Evolutionary conservation across 2,329 filamentous ascomycete genomes (phyloP), one percentile per base, ranked within the genome.

Genomic region (Penicillium sp.): DNA sequence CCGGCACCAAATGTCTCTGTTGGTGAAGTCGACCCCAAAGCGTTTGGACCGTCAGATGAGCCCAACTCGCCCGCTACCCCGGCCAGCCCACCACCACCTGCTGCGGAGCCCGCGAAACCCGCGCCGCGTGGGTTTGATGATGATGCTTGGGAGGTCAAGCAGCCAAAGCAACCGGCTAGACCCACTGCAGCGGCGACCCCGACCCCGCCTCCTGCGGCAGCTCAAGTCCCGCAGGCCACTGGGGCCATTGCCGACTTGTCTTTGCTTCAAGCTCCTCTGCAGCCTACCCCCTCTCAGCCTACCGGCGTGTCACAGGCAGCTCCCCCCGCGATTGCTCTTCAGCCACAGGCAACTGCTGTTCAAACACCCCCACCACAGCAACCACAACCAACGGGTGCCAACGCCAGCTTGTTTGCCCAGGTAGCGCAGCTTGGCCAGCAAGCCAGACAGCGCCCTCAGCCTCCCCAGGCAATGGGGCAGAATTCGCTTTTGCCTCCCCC

Each of bases 71-170:
- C 71, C 10, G 67, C 71, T 10, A 64, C 65, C 34, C 76, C 78
- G 49, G 69, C 78, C 22, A 82, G 82, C 31, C 77, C 84, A 0
- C 70, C 82, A 44, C 71, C 77, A 13, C 71, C 77, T 54, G 78
- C 84, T 36, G 63, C 75, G 4, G 47, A 44, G 27, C 71, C 76
- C 36, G 77, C 81, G 36, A 80, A 83, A 55, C 77, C 78, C 47
- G 73, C 74, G 34, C 67, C 75, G 40, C 78, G 80, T 55, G 91
- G 91, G 2, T 97, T 97, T 67, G 94, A 99, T 48, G 94, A 97
- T 68, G 91, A 97, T 77, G 94, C 94, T 8, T 99, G 94, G 94
- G 91, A 95, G 67, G 88, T 96, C 47, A 97, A 97, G 77, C 90
- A 91, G 16, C 84, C 88, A 13, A 88, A 86, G 69, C 83, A 86